Percentiles rank a stretch among this genome's conserved stretches.
These are phyloP conservation scores for Aureobasidium mangrovei DNA, from an alignment of 2,329 filamentous ascomycete genomes.

Conservation along the genomic window DNA sequence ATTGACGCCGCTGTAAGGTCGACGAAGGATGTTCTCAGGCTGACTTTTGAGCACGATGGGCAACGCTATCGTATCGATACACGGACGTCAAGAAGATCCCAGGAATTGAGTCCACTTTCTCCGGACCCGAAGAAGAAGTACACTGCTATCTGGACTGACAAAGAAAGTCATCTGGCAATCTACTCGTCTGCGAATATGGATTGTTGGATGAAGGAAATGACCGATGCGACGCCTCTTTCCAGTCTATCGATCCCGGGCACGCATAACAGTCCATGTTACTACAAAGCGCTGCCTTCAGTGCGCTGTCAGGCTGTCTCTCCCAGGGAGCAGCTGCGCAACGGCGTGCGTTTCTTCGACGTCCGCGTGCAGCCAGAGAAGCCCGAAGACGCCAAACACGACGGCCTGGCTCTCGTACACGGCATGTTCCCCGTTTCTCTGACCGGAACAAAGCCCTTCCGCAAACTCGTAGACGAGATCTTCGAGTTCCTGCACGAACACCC, in stretches of 20 bases:
- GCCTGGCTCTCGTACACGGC: slow-evolving; percentile 76
- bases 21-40: slow-evolving; percentile 57
- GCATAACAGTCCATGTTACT: slow-evolving; percentile 83
- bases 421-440: slow-evolving; percentile 82
- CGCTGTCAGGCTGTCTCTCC: slow-evolving; percentile 81
- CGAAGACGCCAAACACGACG: slow-evolving; percentile 49
- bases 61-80: slow-evolving; percentile 65
- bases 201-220: slow-evolving; percentile 73
- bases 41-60: slow-evolving; percentile 59
- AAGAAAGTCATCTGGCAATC: slow-evolving; percentile 43
- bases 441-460: slow-evolving; percentile 68
- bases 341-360: slow-evolving; percentile 90
- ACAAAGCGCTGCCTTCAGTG: slow-evolving; percentile 81
- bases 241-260: slow-evolving; percentile 87
- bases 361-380: slow-evolving; percentile 61
- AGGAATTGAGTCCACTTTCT: slow-evolving; percentile 31
- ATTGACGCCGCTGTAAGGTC: slow-evolving; percentile 49
- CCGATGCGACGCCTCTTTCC: slow-evolving; percentile 63
- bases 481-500: slow-evolving; percentile 69
- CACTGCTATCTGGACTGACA: slow-evolving; percentile 35
- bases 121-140: slow-evolving; percentile 33
- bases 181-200: slow-evolving; percentile 62
- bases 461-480: slow-evolving; percentile 58
- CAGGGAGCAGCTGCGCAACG: slow-evolving; percentile 71
- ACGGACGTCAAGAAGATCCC: slow-evolving; percentile 44